Evolutionary conservation across 2,329 filamentous ascomycete species (phyloP), one percentile per base, ranked within the genome.

Genomic region (Chaetomium sp.): DNA sequence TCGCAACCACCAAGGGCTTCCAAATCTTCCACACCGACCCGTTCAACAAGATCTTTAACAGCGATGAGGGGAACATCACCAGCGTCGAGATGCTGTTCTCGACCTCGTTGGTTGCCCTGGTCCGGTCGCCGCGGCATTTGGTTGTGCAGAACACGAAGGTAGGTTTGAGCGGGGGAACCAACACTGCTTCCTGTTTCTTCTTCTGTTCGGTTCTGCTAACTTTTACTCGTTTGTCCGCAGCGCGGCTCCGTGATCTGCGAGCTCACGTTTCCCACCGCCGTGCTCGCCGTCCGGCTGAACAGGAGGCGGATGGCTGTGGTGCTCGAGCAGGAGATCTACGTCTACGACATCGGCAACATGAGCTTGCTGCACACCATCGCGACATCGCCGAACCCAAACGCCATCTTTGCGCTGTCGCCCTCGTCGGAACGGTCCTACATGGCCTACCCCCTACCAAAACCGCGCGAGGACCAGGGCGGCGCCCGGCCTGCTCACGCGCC

Each of bases 311-410:
- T 99, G 33, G 90, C 94, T 10, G 91, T 99, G 36, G 86, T 97
- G 11, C 80, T 97, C 55, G 94, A 99, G 70, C 91, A 96, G 65
- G 88, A 96, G 69, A 95, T 97, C 60, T 99, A 97, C 73, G 81
- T 99, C 49, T 99, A 99, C 75, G 94, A 99, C 71, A 97, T 99
- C 62, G 91, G 91, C 72, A 97, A 96, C 69, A 97, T 99, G 92
- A 92, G 88, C 66, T 82, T 97, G 56, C 79, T 97, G 42, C 88
- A 91, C 71, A 95, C 90, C 5, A 95, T 97, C 61, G 85, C 91
- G 57, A 97, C 92, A 5, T 96, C 92, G 3, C 89, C 94, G 6
- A 99, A 99, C 66, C 89, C 91, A 1, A 85, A 84, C 61, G 91
- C 90, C 37, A 94, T 97, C 58, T 96, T 91, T 72, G 89, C 91